phyloP scores from a whole-genome alignment of 495 filamentous ascomycete genomes.

The Cetradonia linearis region DNA sequence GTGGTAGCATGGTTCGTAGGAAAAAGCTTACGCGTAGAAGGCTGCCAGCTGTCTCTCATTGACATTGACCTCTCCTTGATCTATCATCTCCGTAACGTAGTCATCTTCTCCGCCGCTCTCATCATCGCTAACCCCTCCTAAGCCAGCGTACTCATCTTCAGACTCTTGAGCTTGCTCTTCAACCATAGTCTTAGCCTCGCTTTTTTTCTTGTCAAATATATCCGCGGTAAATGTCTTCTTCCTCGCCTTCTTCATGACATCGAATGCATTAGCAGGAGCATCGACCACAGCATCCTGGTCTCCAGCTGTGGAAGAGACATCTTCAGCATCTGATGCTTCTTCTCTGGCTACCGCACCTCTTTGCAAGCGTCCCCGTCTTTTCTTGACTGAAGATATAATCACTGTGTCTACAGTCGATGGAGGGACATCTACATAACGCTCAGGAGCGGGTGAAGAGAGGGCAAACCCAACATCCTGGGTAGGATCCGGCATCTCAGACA shows the following conservation, averaged over 20 bases:
- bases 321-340: conserved; percentile 33
- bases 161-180: conserved; percentile 95
- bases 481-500: conserved; percentile 57
- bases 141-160: conserved; percentile 93
- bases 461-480: conserved; percentile 80
- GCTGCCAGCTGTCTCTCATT: conserved; percentile 76
- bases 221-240: conserved; percentile 35
- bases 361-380: conserved; percentile 50
- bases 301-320: conserved; percentile 23
- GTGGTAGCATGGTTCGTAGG: not conserved
- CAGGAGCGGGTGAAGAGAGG: conserved; percentile 45
- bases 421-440: conserved; percentile 53
- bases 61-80: conserved; percentile 63
- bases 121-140: conserved; percentile 85
- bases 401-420: conserved; percentile 65
- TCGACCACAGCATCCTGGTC: conserved; percentile 33
- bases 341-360: conserved; percentile 32
- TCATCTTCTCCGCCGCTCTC: conserved; percentile 62
- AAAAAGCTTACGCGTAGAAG: conserved; percentile 69
- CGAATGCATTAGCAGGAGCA: conserved; percentile 51
- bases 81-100: conserved; percentile 77
- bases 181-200: conserved; percentile 76
- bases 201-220: conserved; percentile 73
- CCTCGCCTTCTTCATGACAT: conserved; percentile 64
- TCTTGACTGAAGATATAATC: conserved; percentile 49